Evolutionary conservation across 805 yeast genomes (phyloP).

Genomic region (Candida suzukii): DNA sequence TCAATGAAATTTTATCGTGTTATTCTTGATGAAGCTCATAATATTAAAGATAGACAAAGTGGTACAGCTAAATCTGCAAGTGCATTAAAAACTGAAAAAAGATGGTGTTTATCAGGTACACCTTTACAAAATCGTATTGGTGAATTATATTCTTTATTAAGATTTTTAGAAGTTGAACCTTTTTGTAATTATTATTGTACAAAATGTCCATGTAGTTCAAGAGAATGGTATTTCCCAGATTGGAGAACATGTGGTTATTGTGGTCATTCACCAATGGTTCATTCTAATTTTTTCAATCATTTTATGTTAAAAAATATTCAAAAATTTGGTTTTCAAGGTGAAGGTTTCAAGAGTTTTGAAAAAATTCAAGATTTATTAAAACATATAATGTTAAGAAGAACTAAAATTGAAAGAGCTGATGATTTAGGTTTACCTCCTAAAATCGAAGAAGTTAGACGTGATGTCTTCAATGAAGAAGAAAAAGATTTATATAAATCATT

Average conservation of each 20-base stretch:
- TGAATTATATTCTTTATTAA: slow-evolving; percentile 85
- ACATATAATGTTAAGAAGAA: slow-evolving; percentile 87
- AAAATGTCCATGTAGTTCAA: slow-evolving; percentile 79
- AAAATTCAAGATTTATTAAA: slow-evolving; percentile 68
- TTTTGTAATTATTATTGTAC: slow-evolving; percentile 88
- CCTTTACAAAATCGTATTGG: slow-evolving; percentile 96
- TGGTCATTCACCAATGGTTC: slow-evolving; percentile 91
- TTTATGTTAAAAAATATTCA: slow-evolving; percentile 93
- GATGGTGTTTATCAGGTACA: slow-evolving; percentile 94
- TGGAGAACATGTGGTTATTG: slow-evolving; percentile 80
- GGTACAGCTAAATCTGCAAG: slow-evolving; percentile 93
- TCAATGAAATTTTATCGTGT: slow-evolving; percentile 73
- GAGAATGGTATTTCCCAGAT: slow-evolving; percentile 80
- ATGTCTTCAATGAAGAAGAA: slow-evolving; percentile 89
- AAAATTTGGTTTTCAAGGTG: slow-evolving; percentile 73
- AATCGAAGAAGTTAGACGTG: slow-evolving; percentile 81
- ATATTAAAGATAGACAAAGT: slow-evolving; percentile 89
- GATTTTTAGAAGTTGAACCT: slow-evolving; percentile 80
- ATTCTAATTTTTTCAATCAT: slow-evolving; percentile 91
- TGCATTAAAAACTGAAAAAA: slow-evolving; percentile 56
- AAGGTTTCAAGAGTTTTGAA: slow-evolving; percentile 70
- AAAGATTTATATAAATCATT: slow-evolving; percentile 85
- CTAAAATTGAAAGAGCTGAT: slow-evolving; percentile 94
- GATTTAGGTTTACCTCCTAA: slow-evolving; percentile 97
- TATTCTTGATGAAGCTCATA: slow-evolving; percentile 93